Percentiles rank a stretch among this genome's conserved stretches.
These are phyloP conservation scores for Zoysia japonica DNA, from an alignment of 176 grass and related monocot species.

Conservation along the genomic window DNA sequence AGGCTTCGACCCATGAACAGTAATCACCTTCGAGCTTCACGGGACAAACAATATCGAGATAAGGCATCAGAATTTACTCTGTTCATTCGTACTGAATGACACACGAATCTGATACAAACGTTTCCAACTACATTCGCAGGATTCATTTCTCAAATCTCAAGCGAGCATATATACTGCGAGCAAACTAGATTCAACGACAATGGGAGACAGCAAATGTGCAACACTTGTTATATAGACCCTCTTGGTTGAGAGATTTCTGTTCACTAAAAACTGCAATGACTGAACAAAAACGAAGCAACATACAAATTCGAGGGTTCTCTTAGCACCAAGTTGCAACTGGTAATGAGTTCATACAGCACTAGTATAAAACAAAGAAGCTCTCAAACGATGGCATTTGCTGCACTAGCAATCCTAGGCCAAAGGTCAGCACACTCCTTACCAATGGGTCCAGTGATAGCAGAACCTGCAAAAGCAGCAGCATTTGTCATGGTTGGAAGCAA, in stretches of 20 bases:
- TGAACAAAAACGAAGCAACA: neutral
- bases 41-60: no score
- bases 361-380: slow-evolving; percentile 10
- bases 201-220: accelerated
- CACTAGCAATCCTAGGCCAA: slow-evolving; percentile 68
- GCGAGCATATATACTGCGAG: no score
- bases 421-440: slow-evolving; percentile 68
- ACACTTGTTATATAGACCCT: slow-evolving; percentile 1
- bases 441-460: slow-evolving; percentile 61
- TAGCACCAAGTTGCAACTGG: slow-evolving; percentile 3
- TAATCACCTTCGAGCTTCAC: no score
- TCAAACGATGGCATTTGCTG: slow-evolving; percentile 67
- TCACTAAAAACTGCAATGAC: slow-evolving; percentile 27
- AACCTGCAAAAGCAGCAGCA: slow-evolving; percentile 25
- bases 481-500: neutral
- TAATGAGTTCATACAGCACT: slow-evolving; percentile 10
- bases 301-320: neutral
- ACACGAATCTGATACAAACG: no score
- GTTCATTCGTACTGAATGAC: no score
- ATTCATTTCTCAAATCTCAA: no score
- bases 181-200: neutral
- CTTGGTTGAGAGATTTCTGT: slow-evolving; percentile 13
- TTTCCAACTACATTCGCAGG: neutral
- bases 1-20: no score
- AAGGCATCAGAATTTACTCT: no score